Base-by-base conservation (phyloP, 2,329 filamentous ascomycete genomes). In the Cladobotryum protrusum region DNA sequence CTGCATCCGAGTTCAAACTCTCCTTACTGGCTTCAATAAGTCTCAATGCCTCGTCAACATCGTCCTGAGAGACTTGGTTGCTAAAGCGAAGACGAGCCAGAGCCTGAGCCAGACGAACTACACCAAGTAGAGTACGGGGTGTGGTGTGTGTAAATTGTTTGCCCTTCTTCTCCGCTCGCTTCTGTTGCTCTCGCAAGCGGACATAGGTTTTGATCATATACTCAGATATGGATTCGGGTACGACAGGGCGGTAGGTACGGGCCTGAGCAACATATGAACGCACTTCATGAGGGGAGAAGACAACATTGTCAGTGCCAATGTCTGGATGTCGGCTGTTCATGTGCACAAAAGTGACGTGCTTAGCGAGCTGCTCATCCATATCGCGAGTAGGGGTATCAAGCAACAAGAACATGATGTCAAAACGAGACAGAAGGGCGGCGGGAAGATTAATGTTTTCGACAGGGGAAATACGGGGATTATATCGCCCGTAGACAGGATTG, bases 371-470 rank as follows among this genome's bases (percentile, higher is more conserved):
- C 63, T 95, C 90, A 63, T 99, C 93, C 1, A 82, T 79, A 59
- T 99, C 93, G 56, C 90, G 86, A 15, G 84, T 85, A 2, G 93
- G 92, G 35, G 89, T 96, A 73, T 99, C 93, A 52, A 99, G 86
- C 61, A 99, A 91, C 43, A 99, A 78, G 78, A 97, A 99, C 58
- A 99, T 81, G 58, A 99, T 80, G 67, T 99, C 93, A 71, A 99
- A 99, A 81, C 93, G 89, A 52, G 92, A 96, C 48, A 99, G 81
- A 17, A 99, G 82, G 17, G 93, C 93, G 15, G 93, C 93, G n/a
- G 93, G 93, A 37, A 99, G 83, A 70, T 99, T 99, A 72, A 99
- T 99, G 70, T 99, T 99, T 69, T 99, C 93, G 20, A 99, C 91
- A 0, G 93, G 93, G 1, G 92, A 96, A 60, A 99, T 87, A 56